Evolutionary conservation across 768 basidiomycete species (phyloP).

Genomic region (Scleroderma citrinum): DNA sequence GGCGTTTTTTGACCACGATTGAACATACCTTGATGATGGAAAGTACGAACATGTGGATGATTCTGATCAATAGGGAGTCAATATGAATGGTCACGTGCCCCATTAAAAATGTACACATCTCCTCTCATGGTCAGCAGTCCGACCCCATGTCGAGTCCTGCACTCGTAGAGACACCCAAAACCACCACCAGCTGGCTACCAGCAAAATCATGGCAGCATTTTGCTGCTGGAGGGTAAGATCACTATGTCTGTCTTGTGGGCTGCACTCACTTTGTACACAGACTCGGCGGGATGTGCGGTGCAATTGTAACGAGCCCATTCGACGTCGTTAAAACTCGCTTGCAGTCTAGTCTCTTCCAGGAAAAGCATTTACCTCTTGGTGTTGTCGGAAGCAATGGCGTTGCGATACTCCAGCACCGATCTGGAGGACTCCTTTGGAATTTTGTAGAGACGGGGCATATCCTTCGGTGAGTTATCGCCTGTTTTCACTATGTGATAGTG

Average conservation of each 20-base stretch:
- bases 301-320: constrained; percentile 93
- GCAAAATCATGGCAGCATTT: constrained; percentile 83
- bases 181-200: constrained; percentile 41
- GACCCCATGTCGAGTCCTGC: constrained; percentile 11
- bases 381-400: constrained; percentile 29
- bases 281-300: constrained; percentile 95
- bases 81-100: neutral
- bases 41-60: constrained; percentile 37
- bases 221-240: constrained; percentile 76
- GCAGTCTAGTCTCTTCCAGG: constrained; percentile 80
- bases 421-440: constrained; percentile 69
- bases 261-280: constrained; percentile 35
- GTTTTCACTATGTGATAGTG: no score
- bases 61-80: neutral
- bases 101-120: no score
- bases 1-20: neutral
- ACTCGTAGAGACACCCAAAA: constrained; percentile 18
- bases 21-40: constrained; percentile 37
- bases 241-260: neutral
- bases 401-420: constrained; percentile 27
- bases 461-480: constrained; percentile 51
- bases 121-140: no score
- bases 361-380: constrained; percentile 33
- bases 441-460: constrained; percentile 94
- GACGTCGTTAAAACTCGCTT: constrained; percentile 98